A percentile compares a stretch with the other conserved stretches of the same genome.
Evolutionary conservation across 192 early-diverging fungal species (phyloP).

Genomic region (Coemansia sp.): DNA sequence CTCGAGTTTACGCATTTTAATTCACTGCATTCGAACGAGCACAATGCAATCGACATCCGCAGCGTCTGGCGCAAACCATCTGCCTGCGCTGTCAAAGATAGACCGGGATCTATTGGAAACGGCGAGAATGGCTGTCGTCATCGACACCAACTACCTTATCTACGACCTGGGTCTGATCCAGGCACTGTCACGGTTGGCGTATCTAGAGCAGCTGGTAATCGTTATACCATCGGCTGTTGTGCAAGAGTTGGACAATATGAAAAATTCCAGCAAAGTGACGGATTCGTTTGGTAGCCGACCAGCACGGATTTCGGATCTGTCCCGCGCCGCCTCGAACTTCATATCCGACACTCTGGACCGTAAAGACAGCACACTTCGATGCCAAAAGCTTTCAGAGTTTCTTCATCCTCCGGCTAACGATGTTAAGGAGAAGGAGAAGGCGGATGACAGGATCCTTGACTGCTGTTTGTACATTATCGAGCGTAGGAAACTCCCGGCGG

Average conservation of each 20-base stretch:
- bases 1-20: background rate
- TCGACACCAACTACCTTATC: conserved; percentile 53
- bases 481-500: conserved; percentile 27
- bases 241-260: conserved; percentile 47
- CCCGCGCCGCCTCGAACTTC: conserved; percentile 38
- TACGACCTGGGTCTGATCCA: conserved; percentile 26
- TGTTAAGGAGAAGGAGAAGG: conserved; percentile 5
- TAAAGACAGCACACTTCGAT: conserved; percentile 26
- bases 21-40: background rate
- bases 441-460: conserved; percentile 48
- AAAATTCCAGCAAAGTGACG: conserved; percentile 6
- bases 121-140: conserved; percentile 26
- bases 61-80: background rate
- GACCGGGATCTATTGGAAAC: conserved; percentile 15
- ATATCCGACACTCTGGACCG: conserved; percentile 27
- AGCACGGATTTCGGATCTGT: conserved; percentile 13
- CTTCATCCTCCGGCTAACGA: conserved; percentile 1
- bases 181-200: conserved; percentile 14
- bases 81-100: background rate
- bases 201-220: conserved; percentile 16
- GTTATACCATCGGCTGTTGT: conserved; percentile 45
- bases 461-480: conserved; percentile 52
- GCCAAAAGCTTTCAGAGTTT: conserved; percentile 44
- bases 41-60: background rate
- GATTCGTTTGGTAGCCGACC: background rate